phyloP scores from a whole-genome alignment of 352 stramenopile genomes.

The Globisporangium megalacanthum region DNA sequence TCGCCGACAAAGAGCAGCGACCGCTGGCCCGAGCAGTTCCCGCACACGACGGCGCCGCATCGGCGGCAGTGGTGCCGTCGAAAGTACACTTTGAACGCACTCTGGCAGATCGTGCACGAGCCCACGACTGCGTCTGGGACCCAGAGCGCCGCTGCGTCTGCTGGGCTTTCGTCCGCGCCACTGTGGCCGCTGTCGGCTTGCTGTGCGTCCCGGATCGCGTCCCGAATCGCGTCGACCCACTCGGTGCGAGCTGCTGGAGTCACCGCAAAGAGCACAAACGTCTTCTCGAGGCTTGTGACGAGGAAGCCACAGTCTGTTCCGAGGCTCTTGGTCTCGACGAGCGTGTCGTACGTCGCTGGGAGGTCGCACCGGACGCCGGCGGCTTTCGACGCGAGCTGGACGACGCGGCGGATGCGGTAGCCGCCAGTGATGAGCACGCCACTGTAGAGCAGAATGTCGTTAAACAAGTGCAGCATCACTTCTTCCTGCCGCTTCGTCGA shows the following conservation, averaged over 20 bases:
- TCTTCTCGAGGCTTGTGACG: slow-evolving; percentile 77
- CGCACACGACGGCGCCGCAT: slow-evolving; percentile 74
- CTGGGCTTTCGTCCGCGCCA: slow-evolving; percentile 27
- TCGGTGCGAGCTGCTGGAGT: slow-evolving; percentile 34
- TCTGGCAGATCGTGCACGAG: slow-evolving; percentile 61
- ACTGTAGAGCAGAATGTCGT: slow-evolving; percentile 83
- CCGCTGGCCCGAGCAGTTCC: slow-evolving; percentile 60
- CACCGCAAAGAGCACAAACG: slow-evolving; percentile 69
- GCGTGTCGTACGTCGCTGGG: slow-evolving; percentile 37
- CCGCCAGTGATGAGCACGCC: slow-evolving; percentile 64
- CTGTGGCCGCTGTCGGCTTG: slow-evolving; percentile 11
- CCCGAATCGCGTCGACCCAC: slow-evolving; percentile 55
- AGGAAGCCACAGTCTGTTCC: slow-evolving; percentile 63
- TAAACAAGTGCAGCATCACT: slow-evolving; percentile 84
- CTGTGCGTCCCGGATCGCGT: slow-evolving; percentile 54
- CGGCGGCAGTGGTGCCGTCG: slow-evolving; percentile 75
- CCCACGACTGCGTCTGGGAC: slow-evolving; percentile 66
- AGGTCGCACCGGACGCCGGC: slow-evolving; percentile 60
- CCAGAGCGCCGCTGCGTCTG: slow-evolving; percentile 68
- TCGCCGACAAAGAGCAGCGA: slow-evolving; percentile 73
- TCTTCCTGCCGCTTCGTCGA: slow-evolving; percentile 77
- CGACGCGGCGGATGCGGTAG: slow-evolving; percentile 63
- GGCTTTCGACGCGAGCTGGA: slow-evolving; percentile 69
- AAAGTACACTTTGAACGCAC: slow-evolving; percentile 71
- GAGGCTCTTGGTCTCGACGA: slow-evolving; percentile 41